Conservation (phyloP, 306 rosid species). For the Acacia acuminata region DNA sequence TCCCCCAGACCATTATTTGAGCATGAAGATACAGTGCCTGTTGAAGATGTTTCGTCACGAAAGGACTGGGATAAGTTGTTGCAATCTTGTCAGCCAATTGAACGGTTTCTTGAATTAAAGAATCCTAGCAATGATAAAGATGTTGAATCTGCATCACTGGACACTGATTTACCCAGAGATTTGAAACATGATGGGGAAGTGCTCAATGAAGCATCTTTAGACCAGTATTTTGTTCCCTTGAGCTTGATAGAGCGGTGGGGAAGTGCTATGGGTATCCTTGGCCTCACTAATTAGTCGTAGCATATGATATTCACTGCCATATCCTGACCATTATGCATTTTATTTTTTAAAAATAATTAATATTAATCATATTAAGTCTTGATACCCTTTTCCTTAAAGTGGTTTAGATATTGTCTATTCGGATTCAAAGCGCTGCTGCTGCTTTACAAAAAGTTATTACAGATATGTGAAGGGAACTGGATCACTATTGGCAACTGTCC, state of each 20-base stretch:
- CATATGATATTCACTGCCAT: constrained; percentile 14
- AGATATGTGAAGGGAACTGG: constrained; percentile 98
- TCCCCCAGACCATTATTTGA: constrained; percentile 63
- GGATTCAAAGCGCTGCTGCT: constrained; percentile 92
- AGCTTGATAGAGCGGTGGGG: constrained; percentile 97
- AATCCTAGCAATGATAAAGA: constrained; percentile 32
- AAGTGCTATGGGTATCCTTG: constrained; percentile 99
- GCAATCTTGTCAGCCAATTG: constrained; percentile 75
- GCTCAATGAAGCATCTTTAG: constrained; percentile 25
- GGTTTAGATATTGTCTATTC: constrained; percentile 79
- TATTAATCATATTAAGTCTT: constrained; percentile 13
- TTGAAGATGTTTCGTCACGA: constrained; percentile 48
- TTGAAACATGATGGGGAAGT: constrained; percentile 27
- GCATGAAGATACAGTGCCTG: constrained; percentile 30
- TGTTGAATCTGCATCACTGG: constrained; percentile 33
- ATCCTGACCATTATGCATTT: background rate
- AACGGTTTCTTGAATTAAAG: constrained; percentile 67
- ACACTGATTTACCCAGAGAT: constrained; percentile 32
- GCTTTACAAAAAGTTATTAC: constrained; percentile 90
- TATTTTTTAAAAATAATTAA: background rate
- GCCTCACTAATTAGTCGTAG: constrained; percentile 10
- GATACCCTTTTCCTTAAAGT: constrained; percentile 41
- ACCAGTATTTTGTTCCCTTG: constrained; percentile 65
- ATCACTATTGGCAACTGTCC: constrained; percentile 79
- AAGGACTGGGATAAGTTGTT: constrained; percentile 50